Percentiles rank a stretch among this genome's conserved stretches.
Conservation (phyloP, 2,329 filamentous ascomycete genomes). For the Aureobasidium sp. region DNA sequence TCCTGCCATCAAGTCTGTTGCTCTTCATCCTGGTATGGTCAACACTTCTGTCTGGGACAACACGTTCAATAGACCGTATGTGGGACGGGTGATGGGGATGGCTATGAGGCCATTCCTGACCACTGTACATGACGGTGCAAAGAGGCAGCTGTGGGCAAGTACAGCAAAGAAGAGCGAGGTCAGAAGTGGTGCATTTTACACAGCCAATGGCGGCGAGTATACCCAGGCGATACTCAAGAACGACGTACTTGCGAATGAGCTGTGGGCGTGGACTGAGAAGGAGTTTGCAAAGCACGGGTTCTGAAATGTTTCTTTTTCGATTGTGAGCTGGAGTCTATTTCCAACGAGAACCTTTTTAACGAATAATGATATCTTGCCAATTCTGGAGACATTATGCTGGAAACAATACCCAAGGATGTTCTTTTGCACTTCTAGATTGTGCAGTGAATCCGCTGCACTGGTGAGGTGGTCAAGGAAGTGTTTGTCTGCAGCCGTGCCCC, state of each 20-base stretch:
- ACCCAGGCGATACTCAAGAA: constrained; percentile 24
- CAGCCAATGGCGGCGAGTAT: constrained; percentile 28
- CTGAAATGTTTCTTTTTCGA: background rate
- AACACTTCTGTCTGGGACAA: constrained; percentile 29
- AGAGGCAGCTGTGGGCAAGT: constrained; percentile 24
- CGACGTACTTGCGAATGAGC: constrained; percentile 24
- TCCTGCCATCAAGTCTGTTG: constrained; percentile 29
- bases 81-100: background rate
- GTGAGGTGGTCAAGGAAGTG: too few species aligned
- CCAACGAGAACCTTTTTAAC: too few species aligned
- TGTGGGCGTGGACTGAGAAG: constrained; percentile 29
- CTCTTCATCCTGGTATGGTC: constrained; percentile 37
- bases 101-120: constrained; percentile 14
- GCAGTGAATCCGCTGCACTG: too few species aligned
- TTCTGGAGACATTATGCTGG: too few species aligned
- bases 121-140: constrained; percentile 21
- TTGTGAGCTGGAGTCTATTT: too few species aligned
- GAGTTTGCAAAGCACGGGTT: constrained; percentile 16
- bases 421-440: too few species aligned
- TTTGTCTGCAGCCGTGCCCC: too few species aligned
- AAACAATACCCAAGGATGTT: too few species aligned
- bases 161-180: constrained; percentile 17
- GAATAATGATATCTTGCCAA: too few species aligned
- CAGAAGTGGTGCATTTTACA: constrained; percentile 29
- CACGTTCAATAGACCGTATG: constrained; percentile 17